Conservation (phyloP, 2,329 filamentous ascomycete genomes). For the Cladosporium velox region DNA sequence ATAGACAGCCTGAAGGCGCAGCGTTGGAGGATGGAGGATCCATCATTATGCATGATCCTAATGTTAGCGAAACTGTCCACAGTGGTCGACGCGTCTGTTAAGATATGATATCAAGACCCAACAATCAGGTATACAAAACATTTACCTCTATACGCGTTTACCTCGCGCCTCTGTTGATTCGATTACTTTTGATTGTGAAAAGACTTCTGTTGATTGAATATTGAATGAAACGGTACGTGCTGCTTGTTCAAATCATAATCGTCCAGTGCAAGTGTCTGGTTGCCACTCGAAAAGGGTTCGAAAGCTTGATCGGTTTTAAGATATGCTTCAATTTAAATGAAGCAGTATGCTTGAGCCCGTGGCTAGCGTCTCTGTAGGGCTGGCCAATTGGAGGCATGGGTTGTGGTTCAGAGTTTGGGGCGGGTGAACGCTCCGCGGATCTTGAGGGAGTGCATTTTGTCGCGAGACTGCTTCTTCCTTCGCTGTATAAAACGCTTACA, state of each 20-base stretch:
- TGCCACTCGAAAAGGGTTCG: conserved; percentile 3
- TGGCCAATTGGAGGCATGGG: background rate
- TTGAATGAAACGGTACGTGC: background rate
- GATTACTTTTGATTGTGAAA: background rate
- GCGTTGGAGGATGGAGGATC: background rate
- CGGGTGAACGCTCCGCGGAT: background rate
- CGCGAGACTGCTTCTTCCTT: background rate
- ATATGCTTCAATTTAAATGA: conserved; percentile 8
- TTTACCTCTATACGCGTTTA: background rate
- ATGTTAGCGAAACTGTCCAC: background rate
- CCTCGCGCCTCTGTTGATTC: background rate
- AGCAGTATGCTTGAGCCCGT: conserved; percentile 4
- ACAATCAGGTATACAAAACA: conserved; percentile 2
- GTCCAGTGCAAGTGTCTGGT: background rate
- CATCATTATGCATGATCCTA: background rate
- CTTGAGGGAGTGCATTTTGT: background rate
- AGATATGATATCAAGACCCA: conserved; percentile 11
- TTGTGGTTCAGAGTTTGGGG: background rate
- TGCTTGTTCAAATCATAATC: background rate
- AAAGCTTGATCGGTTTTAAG: conserved; percentile 10
- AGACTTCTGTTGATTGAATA: background rate
- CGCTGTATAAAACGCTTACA: background rate
- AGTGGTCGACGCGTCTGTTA: background rate
- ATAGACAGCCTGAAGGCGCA: conserved; percentile 12
- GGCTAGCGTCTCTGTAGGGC: conserved; percentile 6